Conservation (phyloP, 768 basidiomycete species). For the Tricholomella constricta region DNA sequence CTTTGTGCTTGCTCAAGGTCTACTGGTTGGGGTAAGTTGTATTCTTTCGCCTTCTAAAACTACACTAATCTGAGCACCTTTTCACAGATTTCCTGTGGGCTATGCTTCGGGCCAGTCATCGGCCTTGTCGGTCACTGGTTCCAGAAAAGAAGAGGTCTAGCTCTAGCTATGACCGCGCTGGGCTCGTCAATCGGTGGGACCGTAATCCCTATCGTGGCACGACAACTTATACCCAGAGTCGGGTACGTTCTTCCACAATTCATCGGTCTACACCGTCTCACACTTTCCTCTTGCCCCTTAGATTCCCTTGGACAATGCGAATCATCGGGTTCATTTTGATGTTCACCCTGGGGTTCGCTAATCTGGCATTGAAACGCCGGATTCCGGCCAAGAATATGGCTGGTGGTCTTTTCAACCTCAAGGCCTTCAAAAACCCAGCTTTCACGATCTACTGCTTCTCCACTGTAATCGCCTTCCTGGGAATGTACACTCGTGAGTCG, state of each 20-base stretch:
- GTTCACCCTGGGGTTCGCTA: constrained; percentile 48
- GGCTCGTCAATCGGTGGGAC: constrained; percentile 67
- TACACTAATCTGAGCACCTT: not conserved
- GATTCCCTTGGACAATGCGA: constrained; percentile 73
- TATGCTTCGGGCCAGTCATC: constrained; percentile 49
- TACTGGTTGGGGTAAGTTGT: constrained; percentile 53
- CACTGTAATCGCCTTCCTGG: constrained; percentile 53
- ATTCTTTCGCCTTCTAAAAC: not conserved
- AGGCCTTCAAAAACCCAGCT: constrained; percentile 43
- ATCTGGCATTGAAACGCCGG: constrained; percentile 46
- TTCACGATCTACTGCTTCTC: constrained; percentile 56
- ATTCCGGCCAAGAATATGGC: constrained; percentile 51
- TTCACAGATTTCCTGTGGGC: constrained; percentile 19
- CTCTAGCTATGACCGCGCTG: constrained; percentile 52
- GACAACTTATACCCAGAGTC: constrained; percentile 51
- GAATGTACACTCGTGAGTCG: constrained; percentile 57
- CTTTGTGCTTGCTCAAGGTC: constrained; percentile 63
- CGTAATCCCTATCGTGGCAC: constrained; percentile 57
- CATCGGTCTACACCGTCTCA: not conserved
- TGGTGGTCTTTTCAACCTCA: constrained; percentile 56
- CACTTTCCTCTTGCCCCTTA: constrained; percentile 27
- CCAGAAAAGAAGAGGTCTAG: constrained; percentile 51
- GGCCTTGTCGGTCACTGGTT: constrained; percentile 68
- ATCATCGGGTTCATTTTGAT: constrained; percentile 62
- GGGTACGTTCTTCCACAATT: constrained; percentile 41